phyloP scores from a whole-genome alignment of 305 asterid genomes.

The Salvia sclarea region DNA sequence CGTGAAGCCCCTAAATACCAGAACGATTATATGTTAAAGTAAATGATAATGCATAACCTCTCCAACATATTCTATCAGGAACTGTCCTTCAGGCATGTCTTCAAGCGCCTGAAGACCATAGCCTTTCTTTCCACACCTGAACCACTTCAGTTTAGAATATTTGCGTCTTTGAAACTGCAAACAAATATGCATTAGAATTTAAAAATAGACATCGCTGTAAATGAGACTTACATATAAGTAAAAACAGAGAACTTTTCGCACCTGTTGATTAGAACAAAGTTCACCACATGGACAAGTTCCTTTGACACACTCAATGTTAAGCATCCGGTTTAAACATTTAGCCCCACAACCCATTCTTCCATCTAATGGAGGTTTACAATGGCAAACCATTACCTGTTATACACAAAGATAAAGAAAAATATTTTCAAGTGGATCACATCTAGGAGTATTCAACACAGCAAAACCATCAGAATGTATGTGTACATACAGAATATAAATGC shows the following conservation, averaged over 20 bases:
- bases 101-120: slow-evolving; percentile 77
- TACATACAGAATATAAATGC: slow-evolving; percentile 13
- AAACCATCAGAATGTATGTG: slow-evolving; percentile 11
- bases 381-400: slow-evolving; percentile 90
- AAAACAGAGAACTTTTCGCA: slow-evolving; percentile 28
- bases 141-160: slow-evolving; percentile 71
- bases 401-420: slow-evolving; percentile 23
- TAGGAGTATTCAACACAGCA: neutral
- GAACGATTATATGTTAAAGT: neutral
- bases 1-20: slow-evolving; percentile 19
- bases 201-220: slow-evolving; percentile 19
- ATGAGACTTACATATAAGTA: slow-evolving; percentile 17
- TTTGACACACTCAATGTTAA: slow-evolving; percentile 83
- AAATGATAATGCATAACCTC: slow-evolving; percentile 59
- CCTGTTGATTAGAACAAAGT: slow-evolving; percentile 95
- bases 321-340: slow-evolving; percentile 87
- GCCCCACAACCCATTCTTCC: slow-evolving; percentile 84
- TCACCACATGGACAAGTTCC: slow-evolving; percentile 92
- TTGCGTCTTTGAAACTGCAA: slow-evolving; percentile 90
- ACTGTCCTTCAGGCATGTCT: slow-evolving; percentile 65
- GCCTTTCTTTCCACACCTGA: slow-evolving; percentile 91
- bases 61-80: slow-evolving; percentile 92
- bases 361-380: slow-evolving; percentile 77
- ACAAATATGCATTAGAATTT: slow-evolving; percentile 26
- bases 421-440: slow-evolving; percentile 19